Percentiles rank a stretch among this genome's conserved stretches.
phyloP scores from a whole-genome alignment of 2,329 filamentous ascomycete genomes.

The Nigrograna mackinnonii region DNA sequence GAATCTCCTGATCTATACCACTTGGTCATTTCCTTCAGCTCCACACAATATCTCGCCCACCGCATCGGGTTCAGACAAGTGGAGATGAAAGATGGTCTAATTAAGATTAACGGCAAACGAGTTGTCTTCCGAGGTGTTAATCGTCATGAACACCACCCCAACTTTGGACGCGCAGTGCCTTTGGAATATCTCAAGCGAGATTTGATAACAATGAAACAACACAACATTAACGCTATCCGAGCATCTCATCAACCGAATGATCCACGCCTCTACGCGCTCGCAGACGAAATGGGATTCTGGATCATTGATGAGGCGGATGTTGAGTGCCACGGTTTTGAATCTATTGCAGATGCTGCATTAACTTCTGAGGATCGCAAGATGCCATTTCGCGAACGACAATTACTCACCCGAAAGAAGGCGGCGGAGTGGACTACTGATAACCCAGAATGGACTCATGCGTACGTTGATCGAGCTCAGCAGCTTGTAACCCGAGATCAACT shows the following conservation, averaged over 20 bases:
- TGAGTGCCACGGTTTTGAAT: constrained; percentile 51
- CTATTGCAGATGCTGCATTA: constrained; percentile 34
- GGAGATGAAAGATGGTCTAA: constrained; percentile 63
- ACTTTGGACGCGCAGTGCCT: constrained; percentile 65
- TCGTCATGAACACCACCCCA: constrained; percentile 71
- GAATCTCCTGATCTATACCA: constrained; percentile 67
- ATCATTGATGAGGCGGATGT: constrained; percentile 62
- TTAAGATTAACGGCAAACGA: constrained; percentile 65
- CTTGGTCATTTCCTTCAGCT: constrained; percentile 50
- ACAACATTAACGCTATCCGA: constrained; percentile 73
- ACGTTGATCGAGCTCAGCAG: constrained; percentile 68
- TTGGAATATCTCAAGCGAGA: constrained; percentile 65
- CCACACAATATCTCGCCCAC: constrained; percentile 51
- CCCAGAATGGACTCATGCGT: constrained; percentile 63
- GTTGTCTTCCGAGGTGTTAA: constrained; percentile 69
- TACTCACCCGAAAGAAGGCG: constrained; percentile 57
- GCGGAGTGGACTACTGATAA: constrained; percentile 66
- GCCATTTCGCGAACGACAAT: constrained; percentile 64
- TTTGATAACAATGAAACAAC: constrained; percentile 68
- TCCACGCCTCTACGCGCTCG: constrained; percentile 61
- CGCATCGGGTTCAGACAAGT: constrained; percentile 67
- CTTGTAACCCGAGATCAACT: constrained; percentile 72
- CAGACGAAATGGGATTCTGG: constrained; percentile 69
- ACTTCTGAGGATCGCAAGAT: constrained; percentile 39
- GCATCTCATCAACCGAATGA: constrained; percentile 72